Conservation (phyloP, 1,284 basidiomycete species). For the Cystobasidiaceae sp. region DNA sequence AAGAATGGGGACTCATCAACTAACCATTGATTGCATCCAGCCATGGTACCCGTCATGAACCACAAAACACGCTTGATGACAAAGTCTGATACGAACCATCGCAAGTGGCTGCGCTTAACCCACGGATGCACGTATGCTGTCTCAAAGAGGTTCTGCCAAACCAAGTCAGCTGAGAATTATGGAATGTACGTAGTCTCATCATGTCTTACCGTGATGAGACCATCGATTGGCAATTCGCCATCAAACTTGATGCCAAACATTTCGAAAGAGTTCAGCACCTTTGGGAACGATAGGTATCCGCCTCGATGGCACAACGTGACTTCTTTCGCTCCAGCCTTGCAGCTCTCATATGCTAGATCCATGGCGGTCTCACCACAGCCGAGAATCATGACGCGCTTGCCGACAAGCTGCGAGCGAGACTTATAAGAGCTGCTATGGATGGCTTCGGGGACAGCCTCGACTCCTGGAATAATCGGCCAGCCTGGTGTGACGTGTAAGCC, state of each 20-base stretch:
- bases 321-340: conserved; percentile 56
- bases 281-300: conserved; percentile 57
- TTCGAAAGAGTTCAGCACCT: conserved; percentile 60
- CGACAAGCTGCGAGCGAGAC: conserved; percentile 51
- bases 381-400: conserved; percentile 55
- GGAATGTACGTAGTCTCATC: too few relatives aligned
- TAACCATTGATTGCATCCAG: conserved; percentile 64
- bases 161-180: not conserved
- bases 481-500: conserved; percentile 52
- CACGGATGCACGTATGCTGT: conserved; percentile 52
- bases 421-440: conserved; percentile 57
- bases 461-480: conserved; percentile 53
- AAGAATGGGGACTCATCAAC: too few relatives aligned
- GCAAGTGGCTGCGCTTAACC: conserved; percentile 56
- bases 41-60: conserved; percentile 58
- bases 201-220: conserved; percentile 51
- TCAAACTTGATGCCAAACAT: conserved; percentile 55
- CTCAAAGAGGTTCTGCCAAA: conserved; percentile 51
- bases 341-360: conserved; percentile 57
- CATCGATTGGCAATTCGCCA: conserved; percentile 58
- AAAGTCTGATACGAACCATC: conserved; percentile 63
- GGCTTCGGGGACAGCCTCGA: conserved; percentile 44
- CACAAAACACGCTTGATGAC: conserved; percentile 61
- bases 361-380: conserved; percentile 64
- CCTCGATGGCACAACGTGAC: conserved; percentile 57